Evolutionary conservation across 371 early-diverging fungal species (phyloP).

Genomic region (Actinomucor elegans): DNA sequence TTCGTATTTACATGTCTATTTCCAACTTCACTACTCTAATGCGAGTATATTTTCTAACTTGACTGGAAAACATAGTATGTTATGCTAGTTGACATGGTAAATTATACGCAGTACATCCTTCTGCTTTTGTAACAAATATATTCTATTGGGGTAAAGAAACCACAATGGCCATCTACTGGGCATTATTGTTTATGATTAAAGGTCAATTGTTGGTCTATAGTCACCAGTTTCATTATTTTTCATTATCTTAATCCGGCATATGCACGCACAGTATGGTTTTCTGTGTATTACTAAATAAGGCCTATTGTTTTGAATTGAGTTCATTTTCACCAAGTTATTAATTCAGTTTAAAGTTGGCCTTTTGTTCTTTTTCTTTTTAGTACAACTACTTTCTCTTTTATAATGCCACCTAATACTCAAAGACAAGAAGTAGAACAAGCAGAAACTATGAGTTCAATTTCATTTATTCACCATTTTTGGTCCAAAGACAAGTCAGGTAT

Average conservation of each 20-base stretch:
- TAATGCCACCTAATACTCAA: conserved; percentile 20
- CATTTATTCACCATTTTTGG: conserved; percentile 35
- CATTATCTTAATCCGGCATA: not conserved
- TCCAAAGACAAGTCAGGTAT: conserved; percentile 20
- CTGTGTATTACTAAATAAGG: not conserved
- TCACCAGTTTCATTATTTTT: not conserved
- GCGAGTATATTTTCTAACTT: no score
- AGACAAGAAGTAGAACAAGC: not conserved
- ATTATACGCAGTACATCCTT: no score
- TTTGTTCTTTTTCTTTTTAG: not conserved
- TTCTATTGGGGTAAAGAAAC: no score
- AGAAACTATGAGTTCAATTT: no score
- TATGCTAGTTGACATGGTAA: no score
- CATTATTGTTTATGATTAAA: no score
- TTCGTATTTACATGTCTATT: no score
- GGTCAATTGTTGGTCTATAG: no score
- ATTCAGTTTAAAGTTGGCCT: not conserved
- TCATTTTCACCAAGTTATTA: not conserved
- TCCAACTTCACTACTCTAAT: no score
- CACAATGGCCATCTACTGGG: no score
- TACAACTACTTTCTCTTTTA: not conserved
- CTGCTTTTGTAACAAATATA: no score
- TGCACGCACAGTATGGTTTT: not conserved
- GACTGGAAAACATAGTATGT: no score
- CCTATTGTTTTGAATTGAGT: conserved; percentile 3